A percentile compares a stretch with the other conserved stretches of the same genome.
Conservation (phyloP, 202 grass and related monocot species). For the Setaria viridis region DNA sequence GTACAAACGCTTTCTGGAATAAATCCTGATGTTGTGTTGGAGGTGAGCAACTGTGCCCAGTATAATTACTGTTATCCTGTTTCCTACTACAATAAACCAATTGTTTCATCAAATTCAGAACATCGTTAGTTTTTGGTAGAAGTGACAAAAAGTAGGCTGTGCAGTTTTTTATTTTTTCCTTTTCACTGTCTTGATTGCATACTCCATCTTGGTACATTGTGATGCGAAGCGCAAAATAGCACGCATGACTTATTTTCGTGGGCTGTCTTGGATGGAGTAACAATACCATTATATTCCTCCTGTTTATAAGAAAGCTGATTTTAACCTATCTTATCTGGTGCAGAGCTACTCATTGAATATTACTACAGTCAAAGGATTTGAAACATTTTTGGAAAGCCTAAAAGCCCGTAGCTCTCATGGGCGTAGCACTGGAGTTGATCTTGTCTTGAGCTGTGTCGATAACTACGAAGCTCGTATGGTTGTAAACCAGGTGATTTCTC, state of each 20-base stretch:
- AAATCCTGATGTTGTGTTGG: slow-evolving; percentile 95
- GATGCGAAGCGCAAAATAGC: neutral
- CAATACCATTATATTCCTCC: slow-evolving; percentile 14
- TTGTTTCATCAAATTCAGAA: slow-evolving; percentile 17
- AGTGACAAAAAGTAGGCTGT: neutral
- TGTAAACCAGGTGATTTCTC: slow-evolving; percentile 79
- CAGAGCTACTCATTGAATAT: slow-evolving; percentile 98
- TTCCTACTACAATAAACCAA: slow-evolving; percentile 23
- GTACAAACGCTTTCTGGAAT: slow-evolving; percentile 93
- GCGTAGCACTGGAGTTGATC: slow-evolving; percentile 77
- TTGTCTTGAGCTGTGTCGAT: slow-evolving; percentile 97
- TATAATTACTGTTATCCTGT: neutral
- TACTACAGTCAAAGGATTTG: slow-evolving; percentile 94
- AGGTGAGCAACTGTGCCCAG: slow-evolving; percentile 55
- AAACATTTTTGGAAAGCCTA: slow-evolving; percentile 80
- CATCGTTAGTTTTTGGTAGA: slow-evolving; percentile 4
- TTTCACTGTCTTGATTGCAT: too few species aligned
- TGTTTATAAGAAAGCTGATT: neutral
- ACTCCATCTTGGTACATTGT: too few species aligned
- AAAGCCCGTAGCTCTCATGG: slow-evolving; percentile 55
- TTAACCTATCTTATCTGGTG: slow-evolving; percentile 18
- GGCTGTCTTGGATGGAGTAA: neutral
- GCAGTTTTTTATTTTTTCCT: neutral
- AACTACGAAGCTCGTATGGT: slow-evolving; percentile 99
- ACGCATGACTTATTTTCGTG: neutral